A percentile compares a stretch with the other conserved stretches of the same genome.
These are phyloP conservation scores for Auriscalpium vulgare DNA, from an alignment of 768 basidiomycete species.

Conservation along the genomic window DNA sequence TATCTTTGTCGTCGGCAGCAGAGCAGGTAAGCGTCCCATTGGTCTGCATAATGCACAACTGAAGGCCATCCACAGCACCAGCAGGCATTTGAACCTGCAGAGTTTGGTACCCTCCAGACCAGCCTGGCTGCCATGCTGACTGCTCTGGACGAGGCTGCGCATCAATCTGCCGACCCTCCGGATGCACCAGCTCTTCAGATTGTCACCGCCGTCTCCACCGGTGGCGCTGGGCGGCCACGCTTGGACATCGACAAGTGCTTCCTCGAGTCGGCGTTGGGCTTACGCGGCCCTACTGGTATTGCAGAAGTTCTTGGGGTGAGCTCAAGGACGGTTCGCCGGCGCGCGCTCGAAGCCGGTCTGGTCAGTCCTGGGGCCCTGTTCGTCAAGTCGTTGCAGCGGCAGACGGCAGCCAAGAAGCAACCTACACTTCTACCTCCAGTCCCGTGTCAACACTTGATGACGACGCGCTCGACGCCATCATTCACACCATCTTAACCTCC, in stretches of 20 bases:
- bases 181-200: neutral
- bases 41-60: no score
- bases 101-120: neutral
- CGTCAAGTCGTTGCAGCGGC: neutral
- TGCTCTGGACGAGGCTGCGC: neutral
- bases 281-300: conserved; percentile 17
- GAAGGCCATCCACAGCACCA: neutral
- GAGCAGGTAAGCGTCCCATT: neutral
- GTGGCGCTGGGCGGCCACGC: conserved; percentile 19
- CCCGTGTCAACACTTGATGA: conserved; percentile 6
- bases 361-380: conserved; percentile 15
- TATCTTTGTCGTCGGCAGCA: neutral
- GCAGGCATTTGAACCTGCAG: neutral
- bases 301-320: neutral
- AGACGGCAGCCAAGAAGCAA: neutral
- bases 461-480: conserved; percentile 1
- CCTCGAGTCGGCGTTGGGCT: conserved; percentile 14
- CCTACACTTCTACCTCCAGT: neutral
- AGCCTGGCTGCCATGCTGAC: conserved; percentile 1
- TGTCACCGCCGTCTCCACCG: conserved; percentile 2
- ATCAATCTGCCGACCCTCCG: neutral
- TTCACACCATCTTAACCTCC: conserved; percentile 4
- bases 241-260: conserved; percentile 22
- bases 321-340: conserved; percentile 14
- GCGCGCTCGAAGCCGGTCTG: conserved; percentile 14